Conservation (phyloP, 2,329 filamentous ascomycete species). For the Arachnomyces sp. region DNA sequence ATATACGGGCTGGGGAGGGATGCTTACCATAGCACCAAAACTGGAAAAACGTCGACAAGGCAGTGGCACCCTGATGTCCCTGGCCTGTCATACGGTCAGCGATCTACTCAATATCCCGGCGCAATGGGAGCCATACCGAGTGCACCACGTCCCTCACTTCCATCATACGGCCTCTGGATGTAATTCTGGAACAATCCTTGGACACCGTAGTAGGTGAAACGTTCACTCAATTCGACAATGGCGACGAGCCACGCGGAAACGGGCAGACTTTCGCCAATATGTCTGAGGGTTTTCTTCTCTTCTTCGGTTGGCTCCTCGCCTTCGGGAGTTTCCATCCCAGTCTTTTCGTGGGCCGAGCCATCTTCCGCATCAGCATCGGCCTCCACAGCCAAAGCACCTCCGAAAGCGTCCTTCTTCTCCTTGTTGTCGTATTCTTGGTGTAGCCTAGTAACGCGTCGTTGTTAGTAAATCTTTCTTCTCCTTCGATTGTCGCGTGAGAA, state of each 20-base stretch:
- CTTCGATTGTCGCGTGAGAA: too few relatives aligned
- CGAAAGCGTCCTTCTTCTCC: conserved; percentile 2
- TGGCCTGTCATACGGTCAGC: conserved; percentile 11
- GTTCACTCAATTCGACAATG: conserved; percentile 48
- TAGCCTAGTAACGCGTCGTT: not conserved
- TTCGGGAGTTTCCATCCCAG: conserved; percentile 29
- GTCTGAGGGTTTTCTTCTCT: conserved; percentile 44
- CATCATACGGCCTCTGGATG: conserved; percentile 36
- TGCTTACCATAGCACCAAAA: conserved; percentile 45
- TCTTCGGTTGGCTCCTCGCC: conserved; percentile 46
- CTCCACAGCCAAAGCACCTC: conserved; percentile 3
- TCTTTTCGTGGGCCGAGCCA: conserved; percentile 23
- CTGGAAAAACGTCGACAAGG: conserved; percentile 45
- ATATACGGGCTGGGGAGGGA: not conserved
- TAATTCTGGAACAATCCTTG: conserved; percentile 51
- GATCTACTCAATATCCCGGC: not conserved
- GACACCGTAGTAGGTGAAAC: conserved; percentile 52
- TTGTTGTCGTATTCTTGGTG: conserved; percentile 4
- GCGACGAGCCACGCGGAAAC: conserved; percentile 50
- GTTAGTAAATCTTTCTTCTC: not conserved
- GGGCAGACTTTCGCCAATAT: conserved; percentile 48
- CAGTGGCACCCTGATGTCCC: conserved; percentile 40
- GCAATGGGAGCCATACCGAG: conserved; percentile 13
- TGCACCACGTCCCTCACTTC: conserved; percentile 31
- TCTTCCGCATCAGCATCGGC: conserved; percentile 2